Percentiles rank a stretch among this genome's conserved stretches.
phyloP scores from a whole-genome alignment of 805 yeast genomes.

The Zygosaccharomyces gambellarensis region DNA sequence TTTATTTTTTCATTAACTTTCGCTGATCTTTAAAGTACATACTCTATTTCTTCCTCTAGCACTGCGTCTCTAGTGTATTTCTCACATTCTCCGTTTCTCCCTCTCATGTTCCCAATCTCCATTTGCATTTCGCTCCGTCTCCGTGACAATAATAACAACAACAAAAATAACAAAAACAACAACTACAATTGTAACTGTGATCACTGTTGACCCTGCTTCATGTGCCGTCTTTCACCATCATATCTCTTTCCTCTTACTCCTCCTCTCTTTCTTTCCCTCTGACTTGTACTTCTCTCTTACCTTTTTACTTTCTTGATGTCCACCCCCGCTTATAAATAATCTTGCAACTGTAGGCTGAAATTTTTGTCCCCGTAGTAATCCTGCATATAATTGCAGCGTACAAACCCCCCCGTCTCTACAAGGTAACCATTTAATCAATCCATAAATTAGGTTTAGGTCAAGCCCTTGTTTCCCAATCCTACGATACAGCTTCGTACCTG shows the following conservation, averaged over 20 bases:
- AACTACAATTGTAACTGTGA: too few species aligned
- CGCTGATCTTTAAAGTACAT: neutral
- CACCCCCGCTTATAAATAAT: neutral
- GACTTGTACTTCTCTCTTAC: neutral
- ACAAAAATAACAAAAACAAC: too few species aligned
- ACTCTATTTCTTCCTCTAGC: neutral
- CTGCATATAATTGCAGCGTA: too few species aligned
- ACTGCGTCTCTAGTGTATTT: neutral
- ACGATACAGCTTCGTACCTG: neutral
- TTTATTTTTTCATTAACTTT: too few species aligned
- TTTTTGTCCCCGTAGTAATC: too few species aligned
- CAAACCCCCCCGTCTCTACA: too few species aligned
- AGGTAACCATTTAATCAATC: too few species aligned
- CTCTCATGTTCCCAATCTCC: neutral
- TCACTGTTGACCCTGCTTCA: too few species aligned
- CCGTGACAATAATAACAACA: too few species aligned
- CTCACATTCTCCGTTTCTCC: slow-evolving; percentile 1
- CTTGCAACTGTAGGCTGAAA: neutral
- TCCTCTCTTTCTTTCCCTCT: neutral
- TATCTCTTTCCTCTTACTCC: too few species aligned
- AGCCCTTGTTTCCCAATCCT: neutral
- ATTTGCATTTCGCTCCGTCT: neutral
- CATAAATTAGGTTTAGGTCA: neutral
- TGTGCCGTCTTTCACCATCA: too few species aligned
- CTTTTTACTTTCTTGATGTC: neutral